These are phyloP conservation scores for Apiospora arundinis DNA, from an alignment of 2,329 filamentous ascomycete species.

Conservation along the genomic window DNA sequence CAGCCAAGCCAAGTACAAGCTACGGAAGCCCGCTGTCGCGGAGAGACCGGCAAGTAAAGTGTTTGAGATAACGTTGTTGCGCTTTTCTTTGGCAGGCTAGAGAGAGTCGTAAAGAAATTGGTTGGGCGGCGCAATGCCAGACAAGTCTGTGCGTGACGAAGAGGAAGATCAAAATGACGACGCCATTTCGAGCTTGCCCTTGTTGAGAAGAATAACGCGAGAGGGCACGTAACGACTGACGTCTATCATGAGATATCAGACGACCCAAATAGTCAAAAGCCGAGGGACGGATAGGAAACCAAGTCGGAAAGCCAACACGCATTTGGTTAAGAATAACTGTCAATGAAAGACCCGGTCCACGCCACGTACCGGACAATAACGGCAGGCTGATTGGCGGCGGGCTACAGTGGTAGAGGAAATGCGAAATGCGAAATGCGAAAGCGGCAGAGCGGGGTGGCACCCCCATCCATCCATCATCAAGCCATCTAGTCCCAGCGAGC, in stretches of 20 bases:
- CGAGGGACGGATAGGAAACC: not conserved
- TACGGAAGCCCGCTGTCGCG: not conserved
- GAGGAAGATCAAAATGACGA: not conserved
- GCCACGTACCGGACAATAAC: not conserved
- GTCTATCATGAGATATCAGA: constrained; percentile 9
- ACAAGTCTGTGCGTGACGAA: constrained; percentile 14
- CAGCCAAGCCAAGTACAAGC: not conserved
- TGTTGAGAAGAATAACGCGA: not conserved
- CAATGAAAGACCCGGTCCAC: not conserved
- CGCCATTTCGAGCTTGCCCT: not conserved
- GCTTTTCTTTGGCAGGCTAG: not conserved
- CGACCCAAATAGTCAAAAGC: not conserved
- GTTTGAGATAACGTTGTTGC: not conserved
- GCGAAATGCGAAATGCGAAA: not conserved
- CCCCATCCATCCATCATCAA: not conserved
- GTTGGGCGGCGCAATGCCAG: not conserved
- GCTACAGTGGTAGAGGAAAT: not conserved
- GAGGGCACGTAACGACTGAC: not conserved
- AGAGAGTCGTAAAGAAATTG: constrained; percentile 10
- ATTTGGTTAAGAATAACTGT: not conserved
- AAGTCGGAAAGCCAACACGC: not conserved
- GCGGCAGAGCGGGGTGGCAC: constrained; percentile 11
- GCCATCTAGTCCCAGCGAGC: not conserved
- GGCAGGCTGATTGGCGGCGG: not conserved
- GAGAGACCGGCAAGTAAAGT: not conserved